phyloP scores from a whole-genome alignment of 1,139 yeast genomes.

The Pichia sp. region DNA sequence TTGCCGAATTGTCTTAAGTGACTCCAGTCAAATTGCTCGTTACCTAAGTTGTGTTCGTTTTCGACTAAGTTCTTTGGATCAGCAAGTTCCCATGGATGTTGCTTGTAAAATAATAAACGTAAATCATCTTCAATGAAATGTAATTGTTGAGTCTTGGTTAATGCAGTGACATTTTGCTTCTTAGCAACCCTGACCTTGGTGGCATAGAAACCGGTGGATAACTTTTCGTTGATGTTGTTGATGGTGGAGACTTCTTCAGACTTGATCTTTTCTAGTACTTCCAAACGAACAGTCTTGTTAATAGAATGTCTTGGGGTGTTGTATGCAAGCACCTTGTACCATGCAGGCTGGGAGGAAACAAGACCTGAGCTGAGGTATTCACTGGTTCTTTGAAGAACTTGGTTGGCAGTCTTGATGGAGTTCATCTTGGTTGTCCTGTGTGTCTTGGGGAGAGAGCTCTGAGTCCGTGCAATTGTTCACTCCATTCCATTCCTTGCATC shows the following conservation, averaged over 20 bases:
- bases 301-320: conserved; percentile 75
- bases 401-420: conserved; percentile 46
- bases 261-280: conserved; percentile 23
- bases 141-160: conserved; percentile 61
- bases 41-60: conserved; percentile 56
- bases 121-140: conserved; percentile 78
- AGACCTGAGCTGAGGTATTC: conserved; percentile 67
- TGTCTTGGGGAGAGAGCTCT: background rate
- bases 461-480: no score
- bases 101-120: conserved; percentile 78
- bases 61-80: conserved; percentile 89
- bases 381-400: conserved; percentile 75
- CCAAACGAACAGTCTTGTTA: conserved; percentile 28
- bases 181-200: conserved; percentile 44
- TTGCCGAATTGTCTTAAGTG: conserved; percentile 67
- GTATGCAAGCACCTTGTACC: conserved; percentile 81
- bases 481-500: no score
- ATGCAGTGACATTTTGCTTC: conserved; percentile 7
- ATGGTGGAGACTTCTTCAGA: conserved; percentile 18
- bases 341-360: conserved; percentile 68
- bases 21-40: conserved; percentile 67
- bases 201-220: conserved; percentile 38
- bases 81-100: conserved; percentile 98
- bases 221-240: conserved; percentile 10
- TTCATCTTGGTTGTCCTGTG: conserved; percentile 23